Evolutionary conservation across 2,329 filamentous ascomycete species (phyloP).

Genomic region (Nemania sp.): DNA sequence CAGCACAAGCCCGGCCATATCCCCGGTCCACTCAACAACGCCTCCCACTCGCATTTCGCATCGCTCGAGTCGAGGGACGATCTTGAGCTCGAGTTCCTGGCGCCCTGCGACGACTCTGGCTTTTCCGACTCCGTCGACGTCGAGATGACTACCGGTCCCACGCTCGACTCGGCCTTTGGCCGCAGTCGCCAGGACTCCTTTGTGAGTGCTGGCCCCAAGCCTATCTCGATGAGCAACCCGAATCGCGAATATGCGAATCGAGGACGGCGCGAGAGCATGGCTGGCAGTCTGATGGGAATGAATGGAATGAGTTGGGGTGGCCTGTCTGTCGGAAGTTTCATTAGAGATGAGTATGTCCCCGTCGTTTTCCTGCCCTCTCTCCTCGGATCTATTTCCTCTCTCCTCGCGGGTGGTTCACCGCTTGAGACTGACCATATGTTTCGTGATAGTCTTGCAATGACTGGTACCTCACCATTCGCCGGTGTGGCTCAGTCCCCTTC

Average conservation of each 20-base stretch:
- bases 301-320: constrained; percentile 97
- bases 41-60: constrained; percentile 31
- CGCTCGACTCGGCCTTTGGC: constrained; percentile 62
- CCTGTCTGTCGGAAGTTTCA: constrained; percentile 94
- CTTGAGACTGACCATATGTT: constrained; percentile 33
- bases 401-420: neutral
- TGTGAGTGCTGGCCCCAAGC: constrained; percentile 67
- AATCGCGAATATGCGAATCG: constrained; percentile 63
- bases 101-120: constrained; percentile 30
- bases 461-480: constrained; percentile 90
- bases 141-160: constrained; percentile 64
- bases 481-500: constrained; percentile 83
- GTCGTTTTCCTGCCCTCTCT: constrained; percentile 24
- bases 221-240: constrained; percentile 68
- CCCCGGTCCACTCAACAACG: constrained; percentile 33
- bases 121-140: constrained; percentile 37
- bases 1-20: constrained; percentile 45
- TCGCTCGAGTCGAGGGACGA: constrained; percentile 25
- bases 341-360: constrained; percentile 89
- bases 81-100: constrained; percentile 37
- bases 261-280: constrained; percentile 64
- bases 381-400: constrained; percentile 21
- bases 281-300: constrained; percentile 68
- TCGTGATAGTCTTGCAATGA: constrained; percentile 81
- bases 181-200: constrained; percentile 68